Conservation (phyloP, 2,329 filamentous ascomycete genomes). For the Sphaerulina musiva region DNA sequence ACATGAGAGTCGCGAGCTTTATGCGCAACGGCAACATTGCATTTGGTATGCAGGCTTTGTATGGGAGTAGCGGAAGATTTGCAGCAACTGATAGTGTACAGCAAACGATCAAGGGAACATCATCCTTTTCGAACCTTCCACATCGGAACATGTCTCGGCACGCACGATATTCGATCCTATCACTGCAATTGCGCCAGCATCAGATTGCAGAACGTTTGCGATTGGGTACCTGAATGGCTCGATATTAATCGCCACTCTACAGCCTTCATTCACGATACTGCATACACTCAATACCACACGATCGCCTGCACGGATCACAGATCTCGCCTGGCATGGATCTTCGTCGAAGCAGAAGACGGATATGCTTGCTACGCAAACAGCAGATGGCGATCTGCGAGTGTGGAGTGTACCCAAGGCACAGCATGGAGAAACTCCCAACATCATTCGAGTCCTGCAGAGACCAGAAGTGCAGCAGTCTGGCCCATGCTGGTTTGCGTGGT, state of each 20-base stretch:
- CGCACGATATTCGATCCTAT: constrained; percentile 92
- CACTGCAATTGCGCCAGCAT: constrained; percentile 81
- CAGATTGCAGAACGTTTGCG: constrained; percentile 89
- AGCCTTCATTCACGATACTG: constrained; percentile 87
- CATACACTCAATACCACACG: constrained; percentile 84
- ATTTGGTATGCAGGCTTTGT: constrained; percentile 61
- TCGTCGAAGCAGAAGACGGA: constrained; percentile 94
- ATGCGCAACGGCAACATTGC: constrained; percentile 96
- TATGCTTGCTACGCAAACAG: constrained; percentile 90
- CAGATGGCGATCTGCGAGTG: constrained; percentile 84
- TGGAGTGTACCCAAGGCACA: constrained; percentile 90
- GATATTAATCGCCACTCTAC: constrained; percentile 78
- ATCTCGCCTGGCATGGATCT: constrained; percentile 89
- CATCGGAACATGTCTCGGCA: constrained; percentile 84
- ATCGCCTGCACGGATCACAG: constrained; percentile 78
- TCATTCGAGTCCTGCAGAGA: constrained; percentile 79
- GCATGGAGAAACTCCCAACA: constrained; percentile 66
- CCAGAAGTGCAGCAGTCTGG: constrained; percentile 66
- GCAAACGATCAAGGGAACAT: constrained; percentile 90
- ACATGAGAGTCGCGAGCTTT: constrained; percentile 79
- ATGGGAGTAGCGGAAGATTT: too few relatives aligned
- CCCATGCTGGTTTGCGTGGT: constrained; percentile 96
- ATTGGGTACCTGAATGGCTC: constrained; percentile 97
- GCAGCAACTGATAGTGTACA: constrained; percentile 35
- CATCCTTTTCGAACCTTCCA: constrained; percentile 87